A percentile compares a stretch with the other conserved stretches of the same genome.
These are phyloP conservation scores for Apiotrichum porosum DNA, from an alignment of 1,284 basidiomycete species.

Conservation along the genomic window DNA sequence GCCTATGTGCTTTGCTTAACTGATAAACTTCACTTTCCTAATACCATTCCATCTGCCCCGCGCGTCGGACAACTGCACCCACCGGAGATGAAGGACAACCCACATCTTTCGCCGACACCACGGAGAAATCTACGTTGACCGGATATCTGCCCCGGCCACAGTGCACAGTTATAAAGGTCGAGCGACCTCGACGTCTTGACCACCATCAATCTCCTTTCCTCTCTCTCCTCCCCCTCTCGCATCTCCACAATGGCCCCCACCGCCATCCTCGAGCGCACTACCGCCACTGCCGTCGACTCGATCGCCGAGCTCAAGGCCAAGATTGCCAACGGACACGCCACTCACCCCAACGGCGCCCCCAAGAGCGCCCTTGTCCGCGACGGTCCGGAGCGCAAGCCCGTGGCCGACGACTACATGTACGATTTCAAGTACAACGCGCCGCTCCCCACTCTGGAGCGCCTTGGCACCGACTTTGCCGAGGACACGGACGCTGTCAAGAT, in stretches of 20 bases:
- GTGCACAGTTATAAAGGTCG: no score
- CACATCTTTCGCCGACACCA: no score
- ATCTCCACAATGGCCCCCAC: constrained; percentile 22
- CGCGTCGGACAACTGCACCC: no score
- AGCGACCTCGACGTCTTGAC: no score
- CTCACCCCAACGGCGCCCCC: neutral
- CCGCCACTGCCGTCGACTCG: neutral
- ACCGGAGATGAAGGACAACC: no score
- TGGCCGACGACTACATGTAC: constrained; percentile 26
- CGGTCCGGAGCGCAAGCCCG: neutral
- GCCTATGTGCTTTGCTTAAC: no score
- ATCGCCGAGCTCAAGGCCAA: constrained; percentile 18
- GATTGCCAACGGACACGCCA: constrained; percentile 11
- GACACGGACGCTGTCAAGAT: constrained; percentile 10
- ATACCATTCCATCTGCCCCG: no score
- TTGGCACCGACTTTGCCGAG: constrained; percentile 11
- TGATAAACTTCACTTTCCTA: no score
- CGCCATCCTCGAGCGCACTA: constrained; percentile 10
- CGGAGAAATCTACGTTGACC: no score
- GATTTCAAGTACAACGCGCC: constrained; percentile 24
- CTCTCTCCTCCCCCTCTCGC: no score
- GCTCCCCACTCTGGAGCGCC: constrained; percentile 15
- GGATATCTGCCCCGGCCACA: no score
- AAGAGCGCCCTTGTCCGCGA: neutral
- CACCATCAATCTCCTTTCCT: no score